Percentiles rank a stretch among this genome's conserved stretches.
These are phyloP conservation scores for Coemansia sp. DNA, from an alignment of 192 early-diverging fungal species.

Conservation along the genomic window DNA sequence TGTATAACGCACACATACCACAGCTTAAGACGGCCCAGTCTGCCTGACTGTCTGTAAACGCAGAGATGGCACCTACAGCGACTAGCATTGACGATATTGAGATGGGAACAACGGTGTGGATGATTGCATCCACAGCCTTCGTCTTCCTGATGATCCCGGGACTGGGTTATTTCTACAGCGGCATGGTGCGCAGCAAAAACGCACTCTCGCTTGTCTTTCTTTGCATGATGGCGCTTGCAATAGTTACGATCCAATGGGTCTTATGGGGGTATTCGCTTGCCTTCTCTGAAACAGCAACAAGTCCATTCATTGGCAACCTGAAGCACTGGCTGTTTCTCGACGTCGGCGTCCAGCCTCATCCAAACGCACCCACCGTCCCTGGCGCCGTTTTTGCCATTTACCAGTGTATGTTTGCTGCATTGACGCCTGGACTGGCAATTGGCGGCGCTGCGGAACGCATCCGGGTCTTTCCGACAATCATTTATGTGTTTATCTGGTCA, in stretches of 20 bases:
- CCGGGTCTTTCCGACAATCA: conserved; percentile 62
- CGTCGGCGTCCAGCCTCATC: conserved; percentile 58
- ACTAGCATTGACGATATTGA: conserved; percentile 42
- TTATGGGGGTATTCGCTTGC: conserved; percentile 72
- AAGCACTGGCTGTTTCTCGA: conserved; percentile 62
- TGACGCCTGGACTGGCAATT: conserved; percentile 72
- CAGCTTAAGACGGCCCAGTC: not conserved
- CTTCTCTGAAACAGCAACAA: conserved; percentile 64
- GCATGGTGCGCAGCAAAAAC: conserved; percentile 75
- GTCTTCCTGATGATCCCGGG: conserved; percentile 79
- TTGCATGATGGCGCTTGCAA: conserved; percentile 67
- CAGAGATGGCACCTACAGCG: conserved; percentile 3
- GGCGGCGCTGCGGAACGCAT: conserved; percentile 76
- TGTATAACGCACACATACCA: too few relatives aligned
- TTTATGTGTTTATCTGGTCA: conserved; percentile 69
- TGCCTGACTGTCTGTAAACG: not conserved
- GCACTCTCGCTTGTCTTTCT: conserved; percentile 77
- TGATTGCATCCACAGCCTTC: conserved; percentile 66
- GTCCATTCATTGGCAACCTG: conserved; percentile 71
- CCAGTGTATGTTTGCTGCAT: conserved; percentile 80
- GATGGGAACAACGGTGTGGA: conserved; percentile 73
- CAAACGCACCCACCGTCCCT: conserved; percentile 64
- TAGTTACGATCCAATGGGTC: conserved; percentile 76
- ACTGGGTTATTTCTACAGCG: conserved; percentile 77
- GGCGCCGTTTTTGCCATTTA: conserved; percentile 65